Evolutionary conservation across 2,329 filamentous ascomycete species (phyloP), one percentile per base, ranked within the genome.

Genomic region (Fusarium sacchari): DNA sequence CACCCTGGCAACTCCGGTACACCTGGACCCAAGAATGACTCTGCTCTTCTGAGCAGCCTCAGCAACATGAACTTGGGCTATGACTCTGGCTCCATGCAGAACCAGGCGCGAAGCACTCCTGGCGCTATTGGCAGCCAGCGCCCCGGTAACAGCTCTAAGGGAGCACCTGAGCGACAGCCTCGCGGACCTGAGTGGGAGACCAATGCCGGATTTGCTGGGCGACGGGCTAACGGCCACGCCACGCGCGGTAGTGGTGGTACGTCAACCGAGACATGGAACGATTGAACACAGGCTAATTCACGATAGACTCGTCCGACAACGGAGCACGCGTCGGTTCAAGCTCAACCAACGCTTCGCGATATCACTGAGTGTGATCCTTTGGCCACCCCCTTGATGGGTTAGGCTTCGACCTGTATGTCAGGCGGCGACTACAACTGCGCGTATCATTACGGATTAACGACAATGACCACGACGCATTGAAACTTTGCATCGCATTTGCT

Each of bases 71-170:
- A 83, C 69, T 81, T 91, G 37, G 86, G 87, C 26, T 88, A 84
- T 55, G 88, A 90, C 79, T 84, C 75, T 77, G 82, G 78, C 78
- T 83, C 72, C 68, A 83, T 78, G 46, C 81, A 81, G 46, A 70
- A 73, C 53, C 79, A 81, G 76, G 69, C 79, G 7, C 81, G 88
- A 28, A 87, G 86, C 66, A 85, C 86, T 1, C 88, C 88, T 14
- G 90, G 90, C 10, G 89, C 90, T 17, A 92, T 92, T 59, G 90
- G 90, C 59, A 92, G 90, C 81, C 90, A 92, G 79, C 86, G 90
- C 50, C 89, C 89, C 57, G 84, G 84, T 59, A 74, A 71, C 60
- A 68, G 64, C 62, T 68, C 79, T 53, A 83, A 81, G 82, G 84
- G 83, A 32, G 86, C 85, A 15, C 89, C 89, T 7, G 90, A 92